Evolutionary conservation across 75 land plant genomes (phyloP), one percentile per base, ranked within the genome.

Genomic region (Isoetes taiwanensis): DNA sequence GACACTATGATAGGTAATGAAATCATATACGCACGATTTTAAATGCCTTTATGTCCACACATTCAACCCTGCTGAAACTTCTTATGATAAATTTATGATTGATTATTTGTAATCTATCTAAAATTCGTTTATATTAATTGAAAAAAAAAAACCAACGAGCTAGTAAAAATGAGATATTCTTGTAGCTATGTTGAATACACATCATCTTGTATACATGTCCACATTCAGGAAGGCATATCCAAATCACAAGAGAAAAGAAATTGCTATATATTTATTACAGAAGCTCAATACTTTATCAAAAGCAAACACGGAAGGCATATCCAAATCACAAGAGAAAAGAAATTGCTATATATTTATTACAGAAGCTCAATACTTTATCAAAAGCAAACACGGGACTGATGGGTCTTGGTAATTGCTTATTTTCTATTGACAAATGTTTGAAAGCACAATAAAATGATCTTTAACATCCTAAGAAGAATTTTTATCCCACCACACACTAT

Each of bases 41-140:
- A 37, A 37, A 9, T 37, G 9, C 14, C 39, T 37, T 14, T 14
- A 23, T 57, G 30, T 59, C 29, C 74, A 90, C 91, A 20, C 68
- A 25, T 65, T 91, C 64, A 91, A 91, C 35, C 95, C 97, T 37
- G 80, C 97, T 29, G 97, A 91, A 65, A 80, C 85, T 6, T 91
- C 87, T 73, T 88, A 88, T 3, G 85, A 91, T 53, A 87, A n/a
- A n/a, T n/a, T 87, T 56, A 83, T 83, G 9, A 87, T 91, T 69
- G 97, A 91, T 52, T 86, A 90, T 52, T 70, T 79, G 97, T 90
- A 76, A 86, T 86, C 69, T n/a, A 50, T 57, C 33, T 24, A 26
- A 20, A 11, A n/a, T 24, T 6, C 2, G 29, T 37, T n/a, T n/a
- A n/a, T n/a, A n/a, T n/a, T n/a, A n/a, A n/a, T n/a, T n/a, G n/a